Base-by-base conservation (phyloP, 2,329 filamentous ascomycete species). In the Canariomyces notabilis region DNA sequence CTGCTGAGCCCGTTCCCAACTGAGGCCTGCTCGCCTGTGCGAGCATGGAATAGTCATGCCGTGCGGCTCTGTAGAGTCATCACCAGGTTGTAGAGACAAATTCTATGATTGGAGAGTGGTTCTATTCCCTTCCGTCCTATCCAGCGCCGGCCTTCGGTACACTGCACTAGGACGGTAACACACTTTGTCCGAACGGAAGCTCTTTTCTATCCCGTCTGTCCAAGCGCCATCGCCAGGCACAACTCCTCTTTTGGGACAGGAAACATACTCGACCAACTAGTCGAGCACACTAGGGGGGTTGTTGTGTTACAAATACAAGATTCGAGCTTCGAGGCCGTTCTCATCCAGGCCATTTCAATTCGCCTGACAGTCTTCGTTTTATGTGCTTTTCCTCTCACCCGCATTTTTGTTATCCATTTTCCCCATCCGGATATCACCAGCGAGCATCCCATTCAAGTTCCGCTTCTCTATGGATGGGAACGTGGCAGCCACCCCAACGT, bases 381-480 rank as follows among this genome's bases (percentile, higher is more conserved):
- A n/a, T n/a, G 15, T 46, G 16, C n/a, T 7, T 15, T 11, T 6
- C 21, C 16, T 37, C 26, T 33, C n/a, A n/a, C n/a, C 40, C 20
- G 12, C 33, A 5, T 14, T 40, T 46, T 42, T 38, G n/a, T 18
- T n/a, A 4, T 35, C 29, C n/a, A n/a, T 40, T 42, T 43, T 50
- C 37, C 44, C 33, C 33, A 33, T 20, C 44, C 44, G 18, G 41
- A 38, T 36, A 31, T 44, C 21, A n/a, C n/a, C 42, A 42, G 19
- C 42, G 44, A 44, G 3, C 32, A 38, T 36, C 29, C 18, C 41
- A 21, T n/a, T 40, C 31, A 35, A 46, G 20, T 15, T 42, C 40
- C 36, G 19, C 46, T 48, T 41, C 29, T 44, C 37, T 47, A 45
- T 35, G 37, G 29, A 38, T 35, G 37, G 44, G 44, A 44, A 34